Evolutionary conservation across 2,329 filamentous ascomycete species (phyloP), one percentile per base, ranked within the genome.

Genomic region (Pseudomassariella vexata): DNA sequence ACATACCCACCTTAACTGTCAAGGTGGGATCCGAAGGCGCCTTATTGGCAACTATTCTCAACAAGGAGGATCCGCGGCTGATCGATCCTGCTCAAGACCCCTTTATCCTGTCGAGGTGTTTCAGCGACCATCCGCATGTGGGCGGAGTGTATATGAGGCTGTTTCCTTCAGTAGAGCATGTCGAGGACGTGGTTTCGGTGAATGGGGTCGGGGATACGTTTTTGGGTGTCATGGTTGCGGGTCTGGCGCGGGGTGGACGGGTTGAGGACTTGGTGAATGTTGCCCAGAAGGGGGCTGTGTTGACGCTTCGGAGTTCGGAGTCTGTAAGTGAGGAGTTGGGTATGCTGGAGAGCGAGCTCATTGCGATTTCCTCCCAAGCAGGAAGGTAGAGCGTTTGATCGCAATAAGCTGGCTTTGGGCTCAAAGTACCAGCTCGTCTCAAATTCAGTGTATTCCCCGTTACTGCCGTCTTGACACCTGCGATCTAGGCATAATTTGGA

Each of bases 181-280:
- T 95, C 0, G 60, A 72, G 14, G 77, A 92, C 17, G 69, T 94
- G 2, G 78, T 90, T 2, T 95, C 87, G 28, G 90, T 96, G 8
- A 96, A 96, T 54, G 92, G 90, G 1, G 88, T 87, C 3, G 92
- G 92, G 0, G 92, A 98, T 59, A 95, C 92, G 0, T 89, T 96
- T 55, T 40, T 94, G 7, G 92, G 90, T 0, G 82, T 88, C 10
- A 47, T 95, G 35, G 65, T 95, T n/a, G 82, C 87, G 2, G 86
- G 85, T 0, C 55, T 96, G 43, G 79, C 79, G 0, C 73, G 69
- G 47, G 71, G 71, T 1, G 70, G 67, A 3, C 61, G 60, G 38
- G 53, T 74, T 37, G 60, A 78, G 49, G 70, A 81, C 28, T 56
- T 92, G 34, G 66, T 98, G n/a, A 68, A 79, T 36, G 59, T 92